A percentile compares a stretch with the other conserved stretches of the same genome.
Evolutionary conservation across 129 eudicot species (phyloP).

Genomic region (Gnaphalium uliginosum): DNA sequence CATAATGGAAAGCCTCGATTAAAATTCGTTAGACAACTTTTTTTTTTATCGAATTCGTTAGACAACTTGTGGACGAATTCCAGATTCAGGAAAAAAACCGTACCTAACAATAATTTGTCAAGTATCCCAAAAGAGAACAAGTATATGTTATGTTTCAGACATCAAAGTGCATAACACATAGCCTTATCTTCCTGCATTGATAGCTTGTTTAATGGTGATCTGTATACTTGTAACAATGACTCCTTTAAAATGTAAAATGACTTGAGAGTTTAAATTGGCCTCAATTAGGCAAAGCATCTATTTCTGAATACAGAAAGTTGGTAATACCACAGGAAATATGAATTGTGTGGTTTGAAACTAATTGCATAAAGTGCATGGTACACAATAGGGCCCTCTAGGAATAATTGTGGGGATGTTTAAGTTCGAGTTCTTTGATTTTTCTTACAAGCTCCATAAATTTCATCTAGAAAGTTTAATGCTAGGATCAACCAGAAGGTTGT

Average conservation of each 20-base stretch:
- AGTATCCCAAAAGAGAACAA: conserved; percentile 14
- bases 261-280: conserved; percentile 24
- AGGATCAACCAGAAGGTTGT: conserved; percentile 12
- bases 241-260: conserved; percentile 23
- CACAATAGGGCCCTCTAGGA: conserved; percentile 19
- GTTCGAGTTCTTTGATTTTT: conserved; percentile 15
- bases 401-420: conserved; percentile 21
- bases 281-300: conserved; percentile 27
- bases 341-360: conserved; percentile 33
- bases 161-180: conserved; percentile 12
- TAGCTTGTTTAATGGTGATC: conserved; percentile 5
- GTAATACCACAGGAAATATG: conserved; percentile 21
- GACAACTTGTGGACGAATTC: conserved; percentile 7
- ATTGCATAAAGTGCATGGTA: conserved; percentile 24
- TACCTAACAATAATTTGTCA: conserved; percentile 13
- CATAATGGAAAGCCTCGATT: neutral
- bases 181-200: conserved; percentile 18
- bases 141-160: neutral
- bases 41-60: too few species aligned
- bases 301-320: conserved; percentile 13
- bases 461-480: conserved; percentile 6
- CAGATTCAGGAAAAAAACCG: conserved; percentile 1
- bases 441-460: neutral
- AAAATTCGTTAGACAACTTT: neutral
- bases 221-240: conserved; percentile 2